Percentiles rank a stretch among this genome's conserved stretches.
Evolutionary conservation across 371 early-diverging fungal genomes (phyloP).

Genomic region (Conidiobolus incongruus): DNA sequence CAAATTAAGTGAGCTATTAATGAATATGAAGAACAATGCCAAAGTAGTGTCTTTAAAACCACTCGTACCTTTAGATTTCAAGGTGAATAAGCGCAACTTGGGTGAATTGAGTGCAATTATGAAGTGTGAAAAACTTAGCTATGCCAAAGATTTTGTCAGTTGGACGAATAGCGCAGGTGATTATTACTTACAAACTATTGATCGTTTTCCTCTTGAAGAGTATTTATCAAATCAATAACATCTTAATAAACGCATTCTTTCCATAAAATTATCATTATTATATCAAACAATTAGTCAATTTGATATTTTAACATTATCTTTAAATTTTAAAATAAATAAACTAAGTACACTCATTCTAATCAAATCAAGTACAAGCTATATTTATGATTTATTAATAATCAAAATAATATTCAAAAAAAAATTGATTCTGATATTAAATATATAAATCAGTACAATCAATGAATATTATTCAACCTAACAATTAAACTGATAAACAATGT

Average conservation of each 20-base stretch:
- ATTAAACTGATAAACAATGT: no score
- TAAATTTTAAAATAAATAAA: no score
- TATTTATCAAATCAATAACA: slow-evolving; percentile 19
- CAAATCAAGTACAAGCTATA: no score
- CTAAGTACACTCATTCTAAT: no score
- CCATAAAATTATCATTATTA: no score
- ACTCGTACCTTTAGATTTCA: slow-evolving; percentile 59
- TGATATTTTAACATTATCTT: no score
- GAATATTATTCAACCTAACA: no score
- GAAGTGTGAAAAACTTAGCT: slow-evolving; percentile 41
- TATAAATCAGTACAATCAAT: no score
- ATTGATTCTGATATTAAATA: no score
- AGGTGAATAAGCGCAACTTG: slow-evolving; percentile 47
- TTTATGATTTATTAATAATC: no score
- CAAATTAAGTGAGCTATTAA: slow-evolving; percentile 48
- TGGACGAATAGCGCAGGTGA: slow-evolving; percentile 81
- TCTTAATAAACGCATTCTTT: background rate
- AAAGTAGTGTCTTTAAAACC: slow-evolving; percentile 53
- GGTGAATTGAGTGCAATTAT: slow-evolving; percentile 71
- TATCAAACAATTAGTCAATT: no score
- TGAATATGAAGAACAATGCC: slow-evolving; percentile 81
- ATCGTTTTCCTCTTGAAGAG: slow-evolving; percentile 33
- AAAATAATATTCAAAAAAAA: no score
- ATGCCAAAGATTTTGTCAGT: slow-evolving; percentile 67
- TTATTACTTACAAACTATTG: slow-evolving; percentile 72